Evolutionary conservation across 352 stramenopile genomes (phyloP).

Genomic region (Pythium insidiosum): DNA sequence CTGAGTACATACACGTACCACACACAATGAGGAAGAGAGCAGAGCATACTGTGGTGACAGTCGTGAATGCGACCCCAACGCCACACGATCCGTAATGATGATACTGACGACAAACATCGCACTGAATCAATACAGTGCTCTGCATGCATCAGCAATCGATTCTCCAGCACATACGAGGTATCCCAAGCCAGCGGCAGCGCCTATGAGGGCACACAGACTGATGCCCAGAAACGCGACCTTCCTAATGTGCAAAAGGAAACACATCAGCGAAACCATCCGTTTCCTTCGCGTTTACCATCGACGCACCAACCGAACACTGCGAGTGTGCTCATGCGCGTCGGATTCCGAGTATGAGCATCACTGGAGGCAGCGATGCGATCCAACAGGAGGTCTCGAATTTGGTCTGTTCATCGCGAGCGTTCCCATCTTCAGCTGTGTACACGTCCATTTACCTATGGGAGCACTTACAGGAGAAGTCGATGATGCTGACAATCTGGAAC

Average conservation of each 20-base stretch:
- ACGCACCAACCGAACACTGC: background rate
- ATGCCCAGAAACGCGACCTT: slow-evolving; percentile 47
- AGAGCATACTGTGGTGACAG: slow-evolving; percentile 78
- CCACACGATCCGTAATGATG: slow-evolving; percentile 81
- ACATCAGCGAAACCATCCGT: too few relatives aligned
- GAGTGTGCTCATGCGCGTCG: background rate
- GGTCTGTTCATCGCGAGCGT: slow-evolving; percentile 34
- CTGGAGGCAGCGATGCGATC: slow-evolving; percentile 36
- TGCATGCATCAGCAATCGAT: too few relatives aligned
- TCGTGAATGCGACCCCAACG: slow-evolving; percentile 71
- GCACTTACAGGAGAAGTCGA: slow-evolving; percentile 66
- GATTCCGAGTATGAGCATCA: slow-evolving; percentile 14
- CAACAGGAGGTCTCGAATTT: slow-evolving; percentile 46
- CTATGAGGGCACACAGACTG: slow-evolving; percentile 57
- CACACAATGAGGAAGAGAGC: slow-evolving; percentile 59
- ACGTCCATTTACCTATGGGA: too few relatives aligned
- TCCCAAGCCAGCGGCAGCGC: slow-evolving; percentile 26
- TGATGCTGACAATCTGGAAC: slow-evolving; percentile 74
- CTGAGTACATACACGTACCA: slow-evolving; percentile 43
- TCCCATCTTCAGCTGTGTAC: background rate
- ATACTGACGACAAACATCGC: too few relatives aligned
- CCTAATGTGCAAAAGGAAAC: too few relatives aligned
- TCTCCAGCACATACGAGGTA: slow-evolving; percentile 50
- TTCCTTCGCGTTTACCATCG: too few relatives aligned
- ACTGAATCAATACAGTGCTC: too few relatives aligned